Conservation (phyloP, 2,329 filamentous ascomycete genomes). For the Thelonectria discophora region DNA sequence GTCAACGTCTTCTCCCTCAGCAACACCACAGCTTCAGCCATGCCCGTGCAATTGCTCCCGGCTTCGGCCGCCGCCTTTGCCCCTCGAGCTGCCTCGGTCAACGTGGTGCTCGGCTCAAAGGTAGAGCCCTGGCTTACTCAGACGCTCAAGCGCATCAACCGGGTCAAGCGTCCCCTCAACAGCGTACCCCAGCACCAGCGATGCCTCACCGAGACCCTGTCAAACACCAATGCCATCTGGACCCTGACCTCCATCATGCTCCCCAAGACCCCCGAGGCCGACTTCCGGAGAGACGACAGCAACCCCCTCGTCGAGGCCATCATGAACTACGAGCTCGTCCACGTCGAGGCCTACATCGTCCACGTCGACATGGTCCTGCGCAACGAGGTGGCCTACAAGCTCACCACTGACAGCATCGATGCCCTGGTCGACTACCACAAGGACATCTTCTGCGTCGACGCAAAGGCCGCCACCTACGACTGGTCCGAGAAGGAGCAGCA, state of each 20-base stretch:
- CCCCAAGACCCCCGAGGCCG: constrained; percentile 85
- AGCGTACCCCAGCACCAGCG: constrained; percentile 94
- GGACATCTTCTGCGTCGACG: constrained; percentile 91
- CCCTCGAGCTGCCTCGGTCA: constrained; percentile 87
- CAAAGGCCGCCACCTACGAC: constrained; percentile 86
- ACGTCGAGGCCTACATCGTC: constrained; percentile 96
- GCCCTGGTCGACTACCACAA: constrained; percentile 94
- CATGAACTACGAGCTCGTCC: constrained; percentile 91
- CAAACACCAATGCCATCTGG: constrained; percentile 91
- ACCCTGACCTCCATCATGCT: constrained; percentile 92
- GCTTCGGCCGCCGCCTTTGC: constrained; percentile 97
- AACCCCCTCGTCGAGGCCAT: constrained; percentile 72
- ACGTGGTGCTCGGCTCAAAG: constrained; percentile 91
- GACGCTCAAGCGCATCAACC: constrained; percentile 95
- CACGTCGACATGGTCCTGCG: constrained; percentile 99
- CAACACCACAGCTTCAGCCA: too few species aligned
- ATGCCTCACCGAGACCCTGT: constrained; percentile 94
- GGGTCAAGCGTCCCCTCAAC: constrained; percentile 96
- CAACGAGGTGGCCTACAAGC: constrained; percentile 97
- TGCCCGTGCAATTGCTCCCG: constrained; percentile 91
- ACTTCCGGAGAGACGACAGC: constrained; percentile 80
- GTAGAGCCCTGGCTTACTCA: constrained; percentile 97
- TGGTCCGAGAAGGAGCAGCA: constrained; percentile 98
- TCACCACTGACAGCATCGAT: constrained; percentile 94
- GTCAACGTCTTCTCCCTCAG: too few species aligned